Evolutionary conservation across 192 early-diverging fungal genomes (phyloP), one percentile per base, ranked within the genome.

Genomic region (Podila minutissima): DNA sequence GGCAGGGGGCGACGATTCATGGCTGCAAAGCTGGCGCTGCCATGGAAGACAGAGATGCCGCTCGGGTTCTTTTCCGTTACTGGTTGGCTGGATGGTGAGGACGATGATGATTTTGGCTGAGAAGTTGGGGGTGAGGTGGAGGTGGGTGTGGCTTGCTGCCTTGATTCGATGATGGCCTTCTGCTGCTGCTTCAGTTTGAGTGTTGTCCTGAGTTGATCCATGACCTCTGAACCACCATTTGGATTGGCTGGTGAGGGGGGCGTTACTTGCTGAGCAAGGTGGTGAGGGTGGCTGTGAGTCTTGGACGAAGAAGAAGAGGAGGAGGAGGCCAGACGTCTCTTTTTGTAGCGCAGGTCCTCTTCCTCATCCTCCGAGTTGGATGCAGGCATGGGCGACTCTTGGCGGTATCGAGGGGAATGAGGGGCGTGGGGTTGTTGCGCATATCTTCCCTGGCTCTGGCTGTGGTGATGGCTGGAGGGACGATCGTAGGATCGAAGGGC

Each of bases 141-240:
- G n/a, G 53, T 24, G 24, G 53, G 53, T 24, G 75, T 76, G 17
- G 67, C 72, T 37, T 72, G 72, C 49, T 88, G 85, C 67, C 88
- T 81, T 22, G 87, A 79, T 50, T 90, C 90, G 65, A 89, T 90
- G 61, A 91, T 87, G 17, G 90, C 88, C 69, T 89, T 87, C 74
- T 91, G 90, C 70, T 91, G 90, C 75, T 91, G 87, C 63, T 88
- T 90, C 35, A 91, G 64, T 65, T 83, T 86, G 19, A 89, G 63
- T 4, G 83, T 84, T 8, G 84, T 84, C 17, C 86, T 67, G 65
- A 89, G 83, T 48, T 86, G 87, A 70, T 91, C 90, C 70, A 89
- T 82, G 22, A 87, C 78, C 59, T 88, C 87, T 3, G 71, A 64
- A 31, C 65, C 57, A 19, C 75, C 51, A 35, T 31, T 32, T 20